Evolutionary conservation across 768 basidiomycete genomes (phyloP), one percentile per base, ranked within the genome.

Genomic region (Rhodotorula toruloides): DNA sequence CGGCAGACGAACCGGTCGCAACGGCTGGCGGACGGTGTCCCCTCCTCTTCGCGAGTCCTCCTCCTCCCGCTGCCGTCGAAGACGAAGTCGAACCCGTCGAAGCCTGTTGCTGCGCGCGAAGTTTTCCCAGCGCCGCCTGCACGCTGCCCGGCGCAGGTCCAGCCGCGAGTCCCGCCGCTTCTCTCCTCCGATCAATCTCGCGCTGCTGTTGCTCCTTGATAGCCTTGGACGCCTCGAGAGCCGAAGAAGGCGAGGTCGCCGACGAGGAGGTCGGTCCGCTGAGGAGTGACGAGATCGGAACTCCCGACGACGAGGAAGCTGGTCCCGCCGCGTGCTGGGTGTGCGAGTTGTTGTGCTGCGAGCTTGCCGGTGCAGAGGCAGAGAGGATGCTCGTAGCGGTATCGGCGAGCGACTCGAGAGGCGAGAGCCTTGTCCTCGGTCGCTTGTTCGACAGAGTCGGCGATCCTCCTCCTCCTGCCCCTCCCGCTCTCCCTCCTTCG

Each of bases 21-120:
- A 67, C 61, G 13, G 66, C 44, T 1, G 66, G 56, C 25, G 66
- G 66, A 22, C 61, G 66, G 34, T 63, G 66, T 0, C 66, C 66
- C 29, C 66, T n/a, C 2, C 66, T 27, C 22, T 63, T 62, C 13
- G 27, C 66, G 3, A 67, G 34, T 1, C n/a, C n/a, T n/a, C n/a
- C n/a, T n/a, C n/a, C n/a, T n/a, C n/a, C 43, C 25, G 31, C 47
- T 49, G 12, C 40, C 27, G 48, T 29, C 25, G 37, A 29, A 4
- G 22, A 17, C 1, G 3, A 2, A 37, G 25, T 40, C 32, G 19
- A 12, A 37, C 11, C n/a, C 34, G 2, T 27, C 13, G 16, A 12
- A 21, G 3, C 2, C 40, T 44, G 49, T 11, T 12, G 25, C 25
- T 10, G 42, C 37, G 53, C 13, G 12, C 40, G 31, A 17, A 6